Evolutionary conservation across 345 rosid species (phyloP).

Genomic region (Arabis alpina): DNA sequence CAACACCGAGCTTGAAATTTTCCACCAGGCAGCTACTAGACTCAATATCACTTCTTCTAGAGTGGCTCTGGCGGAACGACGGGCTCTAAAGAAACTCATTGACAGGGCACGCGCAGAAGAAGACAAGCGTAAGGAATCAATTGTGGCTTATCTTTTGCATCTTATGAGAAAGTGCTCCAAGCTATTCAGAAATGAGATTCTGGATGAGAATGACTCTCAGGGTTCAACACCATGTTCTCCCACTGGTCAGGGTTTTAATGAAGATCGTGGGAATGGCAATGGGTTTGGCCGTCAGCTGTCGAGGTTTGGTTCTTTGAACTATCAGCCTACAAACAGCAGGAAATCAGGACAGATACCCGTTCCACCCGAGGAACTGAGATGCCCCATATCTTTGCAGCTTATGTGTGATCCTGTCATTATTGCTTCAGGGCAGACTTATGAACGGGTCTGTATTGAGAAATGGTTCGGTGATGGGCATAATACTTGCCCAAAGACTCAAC

Average conservation of each 20-base stretch:
- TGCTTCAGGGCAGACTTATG: constrained; percentile 98
- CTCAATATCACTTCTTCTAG: constrained; percentile 86
- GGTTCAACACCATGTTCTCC: constrained; percentile 92
- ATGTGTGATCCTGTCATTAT: constrained; percentile 97
- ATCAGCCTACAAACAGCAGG: constrained; percentile 52
- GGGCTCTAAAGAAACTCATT: constrained; percentile 89
- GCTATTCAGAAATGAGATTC: constrained; percentile 78
- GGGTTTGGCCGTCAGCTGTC: constrained; percentile 85
- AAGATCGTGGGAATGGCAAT: too few species aligned
- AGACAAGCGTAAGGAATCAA: constrained; percentile 97
- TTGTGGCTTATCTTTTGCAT: constrained; percentile 88
- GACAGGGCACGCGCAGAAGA: constrained; percentile 94
- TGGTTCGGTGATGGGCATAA: constrained; percentile 94
- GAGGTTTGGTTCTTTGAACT: constrained; percentile 75
- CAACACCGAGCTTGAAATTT: constrained; percentile 76
- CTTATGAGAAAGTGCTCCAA: constrained; percentile 96
- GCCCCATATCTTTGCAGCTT: constrained; percentile 95
- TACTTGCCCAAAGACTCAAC: constrained; percentile 95
- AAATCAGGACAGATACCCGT: constrained; percentile 73
- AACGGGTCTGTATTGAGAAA: constrained; percentile 91
- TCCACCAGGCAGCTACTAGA: constrained; percentile 80
- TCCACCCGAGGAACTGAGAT: constrained; percentile 96
- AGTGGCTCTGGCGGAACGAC: constrained; percentile 88
- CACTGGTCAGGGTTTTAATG: constrained; percentile 58
- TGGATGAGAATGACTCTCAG: constrained; percentile 92